Percentiles rank a stretch among this genome's conserved stretches.
phyloP scores from a whole-genome alignment of 108 stramenopile species.

The Pseudonitzschia pungens region DNA sequence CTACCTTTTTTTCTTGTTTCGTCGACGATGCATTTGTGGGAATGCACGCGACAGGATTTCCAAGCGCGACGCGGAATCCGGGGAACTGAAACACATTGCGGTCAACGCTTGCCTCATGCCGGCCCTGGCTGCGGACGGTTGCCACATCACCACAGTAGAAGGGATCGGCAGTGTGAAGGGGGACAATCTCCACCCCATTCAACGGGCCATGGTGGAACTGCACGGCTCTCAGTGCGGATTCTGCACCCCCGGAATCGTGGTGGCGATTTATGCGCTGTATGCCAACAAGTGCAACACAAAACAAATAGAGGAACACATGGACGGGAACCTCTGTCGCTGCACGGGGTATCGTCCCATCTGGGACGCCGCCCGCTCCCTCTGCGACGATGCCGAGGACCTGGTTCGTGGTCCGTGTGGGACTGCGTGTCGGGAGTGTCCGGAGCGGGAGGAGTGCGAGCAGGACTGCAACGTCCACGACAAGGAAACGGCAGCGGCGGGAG shows the following conservation, averaged over 20 bases:
- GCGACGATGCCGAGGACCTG: slow-evolving; percentile 51
- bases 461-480: slow-evolving; percentile 69
- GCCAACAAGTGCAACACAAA: slow-evolving; percentile 44
- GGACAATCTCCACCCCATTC: slow-evolving; percentile 87
- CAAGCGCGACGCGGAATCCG: slow-evolving; percentile 32
- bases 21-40: background rate
- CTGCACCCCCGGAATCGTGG: slow-evolving; percentile 96
- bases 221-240: slow-evolving; percentile 97
- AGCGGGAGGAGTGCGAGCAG: slow-evolving; percentile 63
- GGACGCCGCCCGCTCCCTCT: slow-evolving; percentile 87
- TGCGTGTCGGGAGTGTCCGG: slow-evolving; percentile 76
- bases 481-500: slow-evolving; percentile 3
- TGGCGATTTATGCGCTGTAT: slow-evolving; percentile 87
- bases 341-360: slow-evolving; percentile 94
- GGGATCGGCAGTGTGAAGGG: slow-evolving; percentile 78
- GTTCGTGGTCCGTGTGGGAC: slow-evolving; percentile 73
- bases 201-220: slow-evolving; percentile 88
- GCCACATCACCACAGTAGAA: slow-evolving; percentile 91
- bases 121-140: slow-evolving; percentile 81
- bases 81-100: slow-evolving; percentile 48
- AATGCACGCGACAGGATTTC: slow-evolving; percentile 37
- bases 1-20: background rate
- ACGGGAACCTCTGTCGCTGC: slow-evolving; percentile 96
- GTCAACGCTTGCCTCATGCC: slow-evolving; percentile 95
- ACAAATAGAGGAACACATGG: slow-evolving; percentile 89